phyloP scores from a whole-genome alignment of 495 filamentous ascomycete genomes.

The Aspergillus bridgeri region DNA sequence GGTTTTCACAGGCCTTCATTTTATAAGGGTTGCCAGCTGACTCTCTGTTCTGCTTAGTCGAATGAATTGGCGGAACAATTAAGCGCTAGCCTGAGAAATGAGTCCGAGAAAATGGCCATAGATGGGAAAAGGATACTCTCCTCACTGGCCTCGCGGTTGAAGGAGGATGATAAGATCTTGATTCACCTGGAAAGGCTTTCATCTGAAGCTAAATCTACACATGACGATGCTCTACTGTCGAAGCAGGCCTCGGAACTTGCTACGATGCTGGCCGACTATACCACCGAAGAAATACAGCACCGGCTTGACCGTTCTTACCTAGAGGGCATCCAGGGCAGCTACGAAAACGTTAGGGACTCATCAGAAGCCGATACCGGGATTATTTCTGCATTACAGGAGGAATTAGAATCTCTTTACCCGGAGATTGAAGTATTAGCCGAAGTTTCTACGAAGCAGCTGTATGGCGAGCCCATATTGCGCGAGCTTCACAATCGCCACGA shows the following conservation, averaged over 20 bases:
- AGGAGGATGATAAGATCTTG: conserved; percentile 39
- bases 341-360: background rate
- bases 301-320: conserved; percentile 46
- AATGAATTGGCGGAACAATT: conserved; percentile 33
- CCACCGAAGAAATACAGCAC: conserved; percentile 38
- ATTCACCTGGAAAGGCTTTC: conserved; percentile 27
- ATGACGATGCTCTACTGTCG: conserved; percentile 27
- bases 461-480: conserved; percentile 52
- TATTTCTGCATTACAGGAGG: conserved; percentile 47
- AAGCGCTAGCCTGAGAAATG: conserved; percentile 26
- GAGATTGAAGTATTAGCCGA: conserved; percentile 61
- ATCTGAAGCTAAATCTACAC: conserved; percentile 26
- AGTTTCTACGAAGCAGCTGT: conserved; percentile 59
- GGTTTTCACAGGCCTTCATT: background rate
- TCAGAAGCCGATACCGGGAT: conserved; percentile 11
- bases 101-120: conserved; percentile 28
- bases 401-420: conserved; percentile 59
- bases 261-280: conserved; percentile 28
- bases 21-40: conserved; percentile 19
- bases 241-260: conserved; percentile 29
- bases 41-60: conserved; percentile 22
- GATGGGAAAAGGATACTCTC: conserved; percentile 39
- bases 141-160: conserved; percentile 31
- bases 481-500: conserved; percentile 34
- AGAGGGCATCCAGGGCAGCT: conserved; percentile 23